These are phyloP conservation scores for Podospora tetraspora DNA, from an alignment of 495 filamentous ascomycete genomes.

Conservation along the genomic window DNA sequence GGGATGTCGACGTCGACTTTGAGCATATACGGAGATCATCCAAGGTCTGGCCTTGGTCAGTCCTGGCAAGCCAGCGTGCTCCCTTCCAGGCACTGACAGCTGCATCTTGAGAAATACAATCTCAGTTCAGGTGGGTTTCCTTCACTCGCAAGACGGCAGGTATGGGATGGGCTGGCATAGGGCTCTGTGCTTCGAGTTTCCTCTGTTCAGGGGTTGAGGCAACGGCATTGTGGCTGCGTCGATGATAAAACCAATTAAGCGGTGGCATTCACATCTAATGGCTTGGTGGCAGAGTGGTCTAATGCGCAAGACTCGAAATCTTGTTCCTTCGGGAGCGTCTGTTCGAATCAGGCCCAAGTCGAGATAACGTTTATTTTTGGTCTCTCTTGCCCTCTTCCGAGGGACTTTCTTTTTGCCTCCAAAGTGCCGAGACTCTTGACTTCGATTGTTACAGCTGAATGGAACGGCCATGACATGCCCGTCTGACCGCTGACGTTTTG, in stretches of 20 bases:
- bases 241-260: accelerated
- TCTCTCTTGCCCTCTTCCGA: background rate
- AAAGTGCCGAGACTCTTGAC: background rate
- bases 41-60: no score
- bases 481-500: background rate
- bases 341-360: background rate
- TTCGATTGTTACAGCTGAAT: background rate
- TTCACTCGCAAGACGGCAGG: background rate
- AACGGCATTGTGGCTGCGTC: background rate
- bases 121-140: background rate
- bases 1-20: background rate
- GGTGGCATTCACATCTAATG: background rate
- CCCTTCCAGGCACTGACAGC: background rate
- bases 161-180: background rate
- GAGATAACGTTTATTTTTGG: background rate
- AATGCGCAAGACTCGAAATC: background rate
- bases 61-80: background rate
- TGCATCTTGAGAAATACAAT: background rate
- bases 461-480: background rate
- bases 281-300: background rate
- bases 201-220: background rate
- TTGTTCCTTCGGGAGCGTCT: background rate
- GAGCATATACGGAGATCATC: background rate
- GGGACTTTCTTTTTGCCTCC: background rate
- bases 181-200: background rate